Evolutionary conservation across 116 monocot species (phyloP), one percentile per base, ranked within the genome.

Genomic region (Trichopus zeylanicus): DNA sequence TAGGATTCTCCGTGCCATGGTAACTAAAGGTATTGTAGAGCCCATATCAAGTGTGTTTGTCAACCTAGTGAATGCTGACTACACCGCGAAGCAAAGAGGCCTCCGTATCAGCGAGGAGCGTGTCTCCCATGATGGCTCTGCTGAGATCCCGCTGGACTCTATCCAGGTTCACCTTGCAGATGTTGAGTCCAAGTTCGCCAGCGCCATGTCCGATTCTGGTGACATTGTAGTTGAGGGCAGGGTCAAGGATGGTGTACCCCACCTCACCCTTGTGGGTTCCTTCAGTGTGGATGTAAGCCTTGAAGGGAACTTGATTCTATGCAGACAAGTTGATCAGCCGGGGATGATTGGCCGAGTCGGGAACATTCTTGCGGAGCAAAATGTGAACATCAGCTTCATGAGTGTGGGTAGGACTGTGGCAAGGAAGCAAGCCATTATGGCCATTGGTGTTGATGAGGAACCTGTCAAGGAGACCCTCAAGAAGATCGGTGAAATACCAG

Each of bases 371-470:
- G 77, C 60, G 8, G 55, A 67, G 46, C 20, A 62, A 33, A 82
- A 82, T 29, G 73, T 82, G 24, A 82, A 82, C 25, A 70, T 82
- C 13, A 82, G 58, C 57, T 82, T 73, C 51, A 82, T 82, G 82
- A 82, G 82, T 20, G 82, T 82, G 6, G 69, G 77, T 12, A 26
- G 82, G 29, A 77, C 66, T 16, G 59, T 25, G 6, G 56, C 26
- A 2, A 58, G 73, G 21, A 62, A 77, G 54, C 73, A 73, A 35
- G 82, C 82, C 0, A 74, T 82, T 11, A 77, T 82, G 82, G 82
- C 73, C 0, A 82, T 82, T 28, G 82, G 82, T 8, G 77, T 82
- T 3, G 82, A 82, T 38, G 82, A 73, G 59, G 82, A 82, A 42
- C 82, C 82, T 6, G 29, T n/a, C 46, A 77, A 77, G 61, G 82